phyloP scores from a whole-genome alignment of 2,329 filamentous ascomycete genomes.

The Cordyceps cicadae region DNA sequence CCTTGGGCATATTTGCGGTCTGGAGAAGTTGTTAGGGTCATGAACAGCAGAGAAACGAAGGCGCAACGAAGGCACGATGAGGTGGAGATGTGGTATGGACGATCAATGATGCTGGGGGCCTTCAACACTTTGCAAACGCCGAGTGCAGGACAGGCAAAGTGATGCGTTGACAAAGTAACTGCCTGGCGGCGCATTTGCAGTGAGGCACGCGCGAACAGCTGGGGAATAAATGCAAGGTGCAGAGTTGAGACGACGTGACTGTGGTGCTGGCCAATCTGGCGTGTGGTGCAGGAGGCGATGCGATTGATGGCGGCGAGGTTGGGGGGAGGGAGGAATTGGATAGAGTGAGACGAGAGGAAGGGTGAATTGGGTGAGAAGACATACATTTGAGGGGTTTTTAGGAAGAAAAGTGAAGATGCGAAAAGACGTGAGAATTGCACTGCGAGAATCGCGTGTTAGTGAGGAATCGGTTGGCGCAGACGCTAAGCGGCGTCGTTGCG shows the following conservation, averaged over 20 bases:
- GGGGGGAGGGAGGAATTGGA: background rate
- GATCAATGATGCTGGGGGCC: slow-evolving; percentile 16
- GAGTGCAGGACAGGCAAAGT: background rate
- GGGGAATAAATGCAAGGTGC: background rate
- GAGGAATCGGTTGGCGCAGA: background rate
- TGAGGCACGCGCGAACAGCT: background rate
- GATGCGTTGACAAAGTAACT: background rate
- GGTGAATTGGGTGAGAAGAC: background rate
- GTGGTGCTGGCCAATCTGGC: background rate
- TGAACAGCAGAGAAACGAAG: background rate
- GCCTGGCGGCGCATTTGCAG: background rate
- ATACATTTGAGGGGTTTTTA: slow-evolving; percentile 14
- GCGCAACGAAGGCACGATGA: background rate
- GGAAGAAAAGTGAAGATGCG: slow-evolving; percentile 5
- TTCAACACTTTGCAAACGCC: background rate
- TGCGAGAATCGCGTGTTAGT: slow-evolving; percentile 12
- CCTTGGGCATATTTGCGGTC: slow-evolving; percentile 50
- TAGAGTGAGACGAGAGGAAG: background rate
- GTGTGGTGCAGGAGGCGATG: background rate
- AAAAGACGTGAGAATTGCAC: slow-evolving; percentile 10
- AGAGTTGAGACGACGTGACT: background rate
- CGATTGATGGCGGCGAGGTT: background rate
- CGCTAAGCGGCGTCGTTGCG: background rate
- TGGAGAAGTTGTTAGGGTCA: slow-evolving; percentile 1
- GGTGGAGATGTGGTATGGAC: slow-evolving; percentile 9